Conservation (phyloP, 202 grass and related monocot genomes). For the Digitaria exilis region DNA sequence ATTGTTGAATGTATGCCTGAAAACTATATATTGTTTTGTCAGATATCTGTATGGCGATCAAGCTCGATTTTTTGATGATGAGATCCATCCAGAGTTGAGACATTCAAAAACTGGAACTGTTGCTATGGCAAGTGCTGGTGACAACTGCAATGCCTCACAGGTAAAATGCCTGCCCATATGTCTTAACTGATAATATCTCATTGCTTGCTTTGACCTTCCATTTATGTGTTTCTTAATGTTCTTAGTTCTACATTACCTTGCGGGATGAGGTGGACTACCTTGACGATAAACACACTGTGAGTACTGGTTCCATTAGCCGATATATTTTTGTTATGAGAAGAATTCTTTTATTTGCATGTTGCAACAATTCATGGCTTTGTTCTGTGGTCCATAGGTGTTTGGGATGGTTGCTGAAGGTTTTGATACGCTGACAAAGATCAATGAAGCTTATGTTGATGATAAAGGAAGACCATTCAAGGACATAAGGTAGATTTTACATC, state of each 20-base stretch:
- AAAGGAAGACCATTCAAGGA: slow-evolving; percentile 95
- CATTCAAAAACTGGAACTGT: slow-evolving; percentile 86
- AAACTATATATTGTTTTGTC: slow-evolving; percentile 26
- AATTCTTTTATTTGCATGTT: slow-evolving; percentile 23
- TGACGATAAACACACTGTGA: slow-evolving; percentile 95
- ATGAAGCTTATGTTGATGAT: slow-evolving; percentile 90
- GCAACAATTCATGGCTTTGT: neutral
- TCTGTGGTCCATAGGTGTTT: slow-evolving; percentile 67
- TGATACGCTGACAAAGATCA: slow-evolving; percentile 90
- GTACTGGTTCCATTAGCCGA: slow-evolving; percentile 13
- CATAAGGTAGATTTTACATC: slow-evolving; percentile 61
- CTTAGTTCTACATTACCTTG: slow-evolving; percentile 95
- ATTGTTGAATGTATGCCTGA: slow-evolving; percentile 16
- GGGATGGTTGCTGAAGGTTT: slow-evolving; percentile 86
- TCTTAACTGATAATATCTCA: neutral
- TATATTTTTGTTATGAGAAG: neutral
- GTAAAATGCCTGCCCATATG: slow-evolving; percentile 27
- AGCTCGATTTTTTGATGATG: slow-evolving; percentile 88
- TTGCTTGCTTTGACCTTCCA: neutral
- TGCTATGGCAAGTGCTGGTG: slow-evolving; percentile 91
- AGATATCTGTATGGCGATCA: slow-evolving; percentile 94
- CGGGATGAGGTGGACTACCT: slow-evolving; percentile 95
- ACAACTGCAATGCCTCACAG: slow-evolving; percentile 96
- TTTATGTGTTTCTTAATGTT: slow-evolving; percentile 29
- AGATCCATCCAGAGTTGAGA: slow-evolving; percentile 80